A percentile compares a stretch with the other conserved stretches of the same genome.
These are phyloP conservation scores for Venturia oleaginea DNA, from an alignment of 2,329 filamentous ascomycete genomes.

Conservation along the genomic window DNA sequence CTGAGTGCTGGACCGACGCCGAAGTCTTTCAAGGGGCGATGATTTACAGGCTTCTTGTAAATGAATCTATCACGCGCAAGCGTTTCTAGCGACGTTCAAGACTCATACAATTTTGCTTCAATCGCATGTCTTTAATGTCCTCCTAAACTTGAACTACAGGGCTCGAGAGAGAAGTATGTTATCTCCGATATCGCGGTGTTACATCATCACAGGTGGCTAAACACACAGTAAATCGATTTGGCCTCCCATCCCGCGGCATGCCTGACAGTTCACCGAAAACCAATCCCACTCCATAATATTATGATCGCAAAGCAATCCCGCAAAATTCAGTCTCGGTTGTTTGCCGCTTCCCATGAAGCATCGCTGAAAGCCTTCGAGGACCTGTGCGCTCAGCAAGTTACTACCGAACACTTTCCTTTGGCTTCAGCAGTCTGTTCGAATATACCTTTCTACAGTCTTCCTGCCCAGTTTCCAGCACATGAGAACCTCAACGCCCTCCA, in stretches of 20 bases:
- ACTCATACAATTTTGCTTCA: not conserved
- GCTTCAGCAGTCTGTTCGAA: conserved; percentile 27
- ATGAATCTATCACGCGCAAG: not conserved
- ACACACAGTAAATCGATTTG: too few species aligned
- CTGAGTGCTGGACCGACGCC: conserved; percentile 7
- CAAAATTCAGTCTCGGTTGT: not conserved
- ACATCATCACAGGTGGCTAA: not conserved
- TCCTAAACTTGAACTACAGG: too few species aligned
- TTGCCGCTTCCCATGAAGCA: not conserved
- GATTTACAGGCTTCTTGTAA: not conserved
- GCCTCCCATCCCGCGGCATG: too few species aligned
- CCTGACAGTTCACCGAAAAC: too few species aligned
- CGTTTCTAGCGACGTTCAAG: not conserved
- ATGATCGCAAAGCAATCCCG: not conserved
- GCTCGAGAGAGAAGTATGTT: too few species aligned
- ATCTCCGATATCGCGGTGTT: not conserved
- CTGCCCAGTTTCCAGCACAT: conserved; percentile 26
- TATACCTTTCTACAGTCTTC: conserved; percentile 48
- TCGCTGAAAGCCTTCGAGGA: not conserved
- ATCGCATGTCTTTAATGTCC: too few species aligned
- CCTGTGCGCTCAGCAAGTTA: not conserved
- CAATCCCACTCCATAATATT: not conserved
- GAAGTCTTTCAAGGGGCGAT: not conserved
- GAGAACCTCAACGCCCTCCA: conserved; percentile 36
- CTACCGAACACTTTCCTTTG: not conserved